These are phyloP conservation scores for Neopestalotiopsis sp. DNA, from an alignment of 2,329 filamentous ascomycete genomes.

Conservation along the genomic window DNA sequence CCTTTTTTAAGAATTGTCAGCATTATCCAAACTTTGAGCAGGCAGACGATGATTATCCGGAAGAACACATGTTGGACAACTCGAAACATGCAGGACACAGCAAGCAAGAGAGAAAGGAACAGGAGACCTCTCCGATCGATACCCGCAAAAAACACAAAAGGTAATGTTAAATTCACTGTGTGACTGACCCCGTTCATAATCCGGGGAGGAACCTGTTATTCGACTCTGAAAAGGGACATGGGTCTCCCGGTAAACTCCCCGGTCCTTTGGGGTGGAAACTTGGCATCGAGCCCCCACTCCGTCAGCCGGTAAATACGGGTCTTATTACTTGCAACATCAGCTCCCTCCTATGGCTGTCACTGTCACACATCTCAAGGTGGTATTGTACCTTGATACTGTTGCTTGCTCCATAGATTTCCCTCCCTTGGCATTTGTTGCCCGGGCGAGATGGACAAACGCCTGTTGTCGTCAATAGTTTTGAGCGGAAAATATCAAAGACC, in stretches of 20 bases:
- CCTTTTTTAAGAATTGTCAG: neutral
- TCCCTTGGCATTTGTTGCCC: no score
- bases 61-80: neutral
- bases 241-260: slow-evolving; percentile 1
- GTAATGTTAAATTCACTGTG: neutral
- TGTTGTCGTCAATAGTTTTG: no score
- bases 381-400: neutral
- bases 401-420: no score
- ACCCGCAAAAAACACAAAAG: neutral
- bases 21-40: neutral
- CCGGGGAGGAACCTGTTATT: neutral
- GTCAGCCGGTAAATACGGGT: slow-evolving; percentile 1
- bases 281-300: slow-evolving; percentile 6
- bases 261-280: neutral
- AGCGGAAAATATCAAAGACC: neutral
- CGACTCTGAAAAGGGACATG: neutral
- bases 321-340: neutral
- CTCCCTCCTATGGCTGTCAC: neutral
- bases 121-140: neutral
- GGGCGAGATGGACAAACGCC: no score
- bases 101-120: neutral
- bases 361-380: slow-evolving; percentile 3
- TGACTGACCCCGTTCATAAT: neutral
- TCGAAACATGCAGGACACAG: neutral
- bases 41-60: neutral